Percentiles rank a stretch among this genome's conserved stretches.
Conservation (phyloP, 495 filamentous ascomycete genomes). For the Polyplosphaeria fusca region DNA sequence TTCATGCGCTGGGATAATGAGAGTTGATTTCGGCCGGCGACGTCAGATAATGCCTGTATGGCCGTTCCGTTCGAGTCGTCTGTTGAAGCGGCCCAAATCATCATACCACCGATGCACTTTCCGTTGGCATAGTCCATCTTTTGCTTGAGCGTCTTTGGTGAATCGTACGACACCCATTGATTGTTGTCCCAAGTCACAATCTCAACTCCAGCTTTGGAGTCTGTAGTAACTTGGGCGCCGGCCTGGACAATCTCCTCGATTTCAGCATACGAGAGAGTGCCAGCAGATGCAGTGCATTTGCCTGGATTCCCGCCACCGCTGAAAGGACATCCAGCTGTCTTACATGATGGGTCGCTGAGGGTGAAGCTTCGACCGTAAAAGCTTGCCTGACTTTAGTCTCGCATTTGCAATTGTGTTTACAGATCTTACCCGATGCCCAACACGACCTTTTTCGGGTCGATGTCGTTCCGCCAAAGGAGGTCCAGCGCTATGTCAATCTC, state of each 20-base stretch:
- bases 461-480: conserved; percentile 52
- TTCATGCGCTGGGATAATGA: too few species aligned
- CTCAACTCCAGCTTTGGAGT: conserved; percentile 39
- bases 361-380: conserved; percentile 53
- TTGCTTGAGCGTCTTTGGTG: conserved; percentile 42
- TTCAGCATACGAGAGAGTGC: conserved; percentile 4
- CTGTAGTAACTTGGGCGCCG: neutral
- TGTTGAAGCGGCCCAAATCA: neutral
- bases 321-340: conserved; percentile 38
- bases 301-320: conserved; percentile 3
- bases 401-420: too few species aligned
- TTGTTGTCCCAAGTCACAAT: conserved; percentile 39
- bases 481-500: conserved; percentile 53
- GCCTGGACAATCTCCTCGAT: conserved; percentile 10
- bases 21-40: too few species aligned
- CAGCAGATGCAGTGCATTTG: conserved; percentile 1
- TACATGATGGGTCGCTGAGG: conserved; percentile 35
- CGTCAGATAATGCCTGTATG: too few species aligned
- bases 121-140: conserved; percentile 45
- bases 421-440: conserved; percentile 53
- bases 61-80: too few species aligned
- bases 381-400: too few species aligned
- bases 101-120: conserved; percentile 41
- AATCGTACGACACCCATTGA: conserved; percentile 49
- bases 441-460: conserved; percentile 45